These are phyloP conservation scores for Trametes cingulata DNA, from an alignment of 768 basidiomycete species.

Conservation along the genomic window DNA sequence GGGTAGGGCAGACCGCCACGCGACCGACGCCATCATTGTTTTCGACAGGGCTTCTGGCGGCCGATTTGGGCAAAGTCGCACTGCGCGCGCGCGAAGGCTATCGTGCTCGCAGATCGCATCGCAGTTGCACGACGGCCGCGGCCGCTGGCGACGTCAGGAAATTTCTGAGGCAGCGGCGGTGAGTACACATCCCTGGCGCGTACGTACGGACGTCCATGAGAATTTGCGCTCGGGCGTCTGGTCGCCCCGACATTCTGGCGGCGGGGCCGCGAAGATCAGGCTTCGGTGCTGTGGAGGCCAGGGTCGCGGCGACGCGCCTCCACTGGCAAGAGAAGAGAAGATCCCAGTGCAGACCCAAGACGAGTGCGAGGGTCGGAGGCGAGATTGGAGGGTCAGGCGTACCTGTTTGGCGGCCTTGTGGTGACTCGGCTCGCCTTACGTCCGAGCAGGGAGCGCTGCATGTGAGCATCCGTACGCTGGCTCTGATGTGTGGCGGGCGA, in stretches of 20 bases:
- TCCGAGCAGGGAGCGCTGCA: not conserved
- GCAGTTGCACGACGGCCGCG: not conserved
- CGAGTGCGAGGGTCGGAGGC: not conserved
- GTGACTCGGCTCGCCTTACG: not conserved
- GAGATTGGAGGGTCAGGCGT: conserved; percentile 1
- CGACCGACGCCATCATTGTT: conserved; percentile 10
- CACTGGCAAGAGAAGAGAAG: not conserved
- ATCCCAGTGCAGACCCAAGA: not conserved
- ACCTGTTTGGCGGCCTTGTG: not conserved
- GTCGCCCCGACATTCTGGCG: not conserved
- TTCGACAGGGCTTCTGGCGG: not conserved
- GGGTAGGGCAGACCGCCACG: conserved; percentile 1
- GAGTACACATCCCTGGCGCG: not conserved
- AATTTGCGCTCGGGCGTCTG: too few relatives aligned
- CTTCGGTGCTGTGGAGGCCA: not conserved
- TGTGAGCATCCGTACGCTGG: not conserved
- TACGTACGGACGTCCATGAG: not conserved
- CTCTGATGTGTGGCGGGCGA: not conserved
- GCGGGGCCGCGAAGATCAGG: not conserved
- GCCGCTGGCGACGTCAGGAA: not conserved
- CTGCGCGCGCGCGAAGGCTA: not conserved
- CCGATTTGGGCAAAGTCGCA: not conserved
- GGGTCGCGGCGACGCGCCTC: not conserved
- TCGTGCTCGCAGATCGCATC: not conserved
- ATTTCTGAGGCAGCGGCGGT: not conserved